Percentiles rank a stretch among this genome's conserved stretches.
phyloP scores from a whole-genome alignment of 2,329 filamentous ascomycete species.

The Cadophora sp. region DNA sequence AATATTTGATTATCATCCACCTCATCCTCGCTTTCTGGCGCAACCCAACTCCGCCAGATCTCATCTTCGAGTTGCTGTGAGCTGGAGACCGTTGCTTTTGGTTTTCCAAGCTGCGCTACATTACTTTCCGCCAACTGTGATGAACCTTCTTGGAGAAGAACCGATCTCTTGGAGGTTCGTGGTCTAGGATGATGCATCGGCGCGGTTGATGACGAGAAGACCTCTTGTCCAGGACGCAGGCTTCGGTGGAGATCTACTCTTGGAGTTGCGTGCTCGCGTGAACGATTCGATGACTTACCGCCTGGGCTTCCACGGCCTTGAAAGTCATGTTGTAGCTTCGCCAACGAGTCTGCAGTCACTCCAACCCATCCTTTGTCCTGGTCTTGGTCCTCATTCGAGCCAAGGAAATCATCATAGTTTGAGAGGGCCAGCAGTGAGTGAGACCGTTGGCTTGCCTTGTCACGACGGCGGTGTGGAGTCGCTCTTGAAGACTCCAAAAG shows the following conservation, averaged over 20 bases:
- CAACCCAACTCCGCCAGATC: constrained; percentile 42
- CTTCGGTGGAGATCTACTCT: background rate
- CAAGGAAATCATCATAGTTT: background rate
- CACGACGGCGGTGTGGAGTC: background rate
- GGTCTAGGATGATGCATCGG: constrained; percentile 40
- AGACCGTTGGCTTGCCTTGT: background rate
- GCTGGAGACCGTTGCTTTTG: constrained; percentile 27
- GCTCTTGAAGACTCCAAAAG: background rate
- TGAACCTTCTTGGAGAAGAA: constrained; percentile 33
- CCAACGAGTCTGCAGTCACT: constrained; percentile 11
- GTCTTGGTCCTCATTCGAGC: background rate
- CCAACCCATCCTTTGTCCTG: constrained; percentile 12
- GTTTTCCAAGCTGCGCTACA: constrained; percentile 37
- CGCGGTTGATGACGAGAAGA: constrained; percentile 33
- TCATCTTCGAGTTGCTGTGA: constrained; percentile 40
- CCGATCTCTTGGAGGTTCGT: constrained; percentile 34
- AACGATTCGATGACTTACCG: background rate
- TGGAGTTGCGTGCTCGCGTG: background rate
- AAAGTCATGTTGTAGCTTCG: constrained; percentile 6
- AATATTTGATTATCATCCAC: background rate
- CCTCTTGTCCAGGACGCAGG: constrained; percentile 7
- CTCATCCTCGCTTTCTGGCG: constrained; percentile 16
- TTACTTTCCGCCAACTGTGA: constrained; percentile 34
- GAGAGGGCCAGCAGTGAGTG: background rate
- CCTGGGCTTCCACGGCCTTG: background rate